Base-by-base conservation (phyloP, 1,284 basidiomycete species). In the Volvariella volvacea region DNA sequence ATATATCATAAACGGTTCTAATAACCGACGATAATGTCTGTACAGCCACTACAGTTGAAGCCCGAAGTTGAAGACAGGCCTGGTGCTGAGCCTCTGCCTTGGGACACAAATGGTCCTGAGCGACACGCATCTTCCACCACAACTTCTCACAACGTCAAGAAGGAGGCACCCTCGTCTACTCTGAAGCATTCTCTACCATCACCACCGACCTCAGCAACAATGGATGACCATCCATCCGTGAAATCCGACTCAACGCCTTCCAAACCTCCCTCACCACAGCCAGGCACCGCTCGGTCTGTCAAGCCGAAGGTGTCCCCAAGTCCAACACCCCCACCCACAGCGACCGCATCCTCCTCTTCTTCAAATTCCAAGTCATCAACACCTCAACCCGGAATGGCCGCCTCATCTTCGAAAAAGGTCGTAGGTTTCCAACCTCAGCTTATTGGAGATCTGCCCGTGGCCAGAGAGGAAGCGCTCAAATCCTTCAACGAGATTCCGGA, bases 361-460 rank as follows among this genome's bases (percentile, higher is more conserved):
- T 53, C 59, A 38, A 52, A 52, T 4, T 63, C 63, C 21, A 60
- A 59, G 48, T 57, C 61, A 37, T 55, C 63, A 10, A 62, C 64
- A 16, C 65, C 65, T 46, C 64, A 66, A 15, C 56, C 57, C 41
- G 42, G 60, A 45, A 43, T 52, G 48, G 45, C 55, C 30, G 43
- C 53, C 33, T 49, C 55, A 41, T 54, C 52, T 20, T 44, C 58
- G 17, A 66, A 61, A 52, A 73, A 71, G 52, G 52, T 53, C 22
- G 36, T 54, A 39, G 31, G 47, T 42, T 42, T 56, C 41, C 46
- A 54, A 14, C 55, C 61, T 31, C 84, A 84, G 65, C 76, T 93
- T 56, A 88, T 95, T 52, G 76, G 76, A 12, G 69, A 92, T 65
- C 74, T 94, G 28, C 87, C 89, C 12, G 63, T 76, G 25, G 91